Base-by-base conservation (phyloP, 495 filamentous ascomycete species). In the Hypoxylon trugodes region DNA sequence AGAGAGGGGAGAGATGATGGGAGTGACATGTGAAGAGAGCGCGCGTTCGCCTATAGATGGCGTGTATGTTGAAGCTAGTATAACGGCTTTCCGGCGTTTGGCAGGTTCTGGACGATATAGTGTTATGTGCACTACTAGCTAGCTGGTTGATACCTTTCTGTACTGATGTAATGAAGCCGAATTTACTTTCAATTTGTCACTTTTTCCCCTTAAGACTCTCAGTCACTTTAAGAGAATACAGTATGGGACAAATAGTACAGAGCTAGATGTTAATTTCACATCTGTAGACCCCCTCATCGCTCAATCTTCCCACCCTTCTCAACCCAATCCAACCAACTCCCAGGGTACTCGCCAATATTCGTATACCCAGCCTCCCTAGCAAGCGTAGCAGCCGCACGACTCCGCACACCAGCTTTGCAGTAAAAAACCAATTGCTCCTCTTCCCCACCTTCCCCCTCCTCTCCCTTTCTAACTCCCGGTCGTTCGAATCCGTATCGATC, bases 241-340 rank as follows among this genome's bases (percentile, higher is more conserved):
- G n/a, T n/a, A n/a, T n/a, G n/a, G n/a, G n/a, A n/a, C n/a, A n/a
- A n/a, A n/a, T n/a, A n/a, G n/a, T n/a, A n/a, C n/a, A n/a, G n/a
- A n/a, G n/a, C n/a, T n/a, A n/a, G n/a, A n/a, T n/a, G n/a, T n/a
- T n/a, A n/a, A n/a, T n/a, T n/a, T n/a, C n/a, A n/a, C n/a, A n/a
- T n/a, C n/a, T n/a, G n/a, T n/a, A n/a, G n/a, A n/a, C 35, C 33
- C 74, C 75, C 55, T 40, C 37, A 82, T 70, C 75, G 73, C 74
- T 87, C 83, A 9, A 86, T 79, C 75, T 77, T 74, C 0, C 89
- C 91, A 0, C 87, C 88, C 65, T 81, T 89, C 69, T 70, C 81
- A 61, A 78, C 81, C 94, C 94, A 98, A 75, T 97, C 94, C 64
- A 89, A 41, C 92, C 92, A 97, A 77, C 91, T 95, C 6, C 95